These are phyloP conservation scores for Beauveria medogensis DNA, from an alignment of 2,329 filamentous ascomycete species.

Conservation along the genomic window DNA sequence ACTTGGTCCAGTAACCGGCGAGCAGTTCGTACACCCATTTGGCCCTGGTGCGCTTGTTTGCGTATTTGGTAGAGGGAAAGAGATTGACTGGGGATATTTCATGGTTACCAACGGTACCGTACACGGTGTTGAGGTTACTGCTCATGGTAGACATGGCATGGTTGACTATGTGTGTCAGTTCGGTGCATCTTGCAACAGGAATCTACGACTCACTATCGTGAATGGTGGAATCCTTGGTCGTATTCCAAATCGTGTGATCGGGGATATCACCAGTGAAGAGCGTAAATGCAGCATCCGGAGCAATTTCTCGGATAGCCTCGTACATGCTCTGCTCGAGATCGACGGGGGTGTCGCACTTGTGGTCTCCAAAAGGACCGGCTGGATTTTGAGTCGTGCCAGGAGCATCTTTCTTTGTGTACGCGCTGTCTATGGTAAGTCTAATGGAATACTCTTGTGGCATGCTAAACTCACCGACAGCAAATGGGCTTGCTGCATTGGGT, in stretches of 20 bases:
- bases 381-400: conserved; percentile 41
- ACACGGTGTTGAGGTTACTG: conserved; percentile 34
- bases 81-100: conserved; percentile 46
- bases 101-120: conserved; percentile 49
- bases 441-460: too few relatives aligned
- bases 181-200: not conserved
- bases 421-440: conserved; percentile 19
- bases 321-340: conserved; percentile 48
- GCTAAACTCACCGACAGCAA: conserved; percentile 40
- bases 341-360: conserved; percentile 44
- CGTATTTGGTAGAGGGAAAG: conserved; percentile 34
- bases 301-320: conserved; percentile 37
- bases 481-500: conserved; percentile 50
- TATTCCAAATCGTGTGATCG: conserved; percentile 43
- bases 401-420: conserved; percentile 37
- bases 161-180: conserved; percentile 24
- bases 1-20: conserved; percentile 36
- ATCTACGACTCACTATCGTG: conserved; percentile 19
- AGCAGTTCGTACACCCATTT: conserved; percentile 48
- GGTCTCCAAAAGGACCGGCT: conserved; percentile 44
- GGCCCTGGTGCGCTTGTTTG: conserved; percentile 22
- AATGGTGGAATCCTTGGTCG: conserved; percentile 26
- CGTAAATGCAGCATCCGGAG: conserved; percentile 41
- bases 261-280: conserved; percentile 54
- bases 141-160: conserved; percentile 40